A percentile compares a stretch with the other conserved stretches of the same genome.
phyloP scores from a whole-genome alignment of 345 rosid genomes.

The Lumnitzera racemosa region DNA sequence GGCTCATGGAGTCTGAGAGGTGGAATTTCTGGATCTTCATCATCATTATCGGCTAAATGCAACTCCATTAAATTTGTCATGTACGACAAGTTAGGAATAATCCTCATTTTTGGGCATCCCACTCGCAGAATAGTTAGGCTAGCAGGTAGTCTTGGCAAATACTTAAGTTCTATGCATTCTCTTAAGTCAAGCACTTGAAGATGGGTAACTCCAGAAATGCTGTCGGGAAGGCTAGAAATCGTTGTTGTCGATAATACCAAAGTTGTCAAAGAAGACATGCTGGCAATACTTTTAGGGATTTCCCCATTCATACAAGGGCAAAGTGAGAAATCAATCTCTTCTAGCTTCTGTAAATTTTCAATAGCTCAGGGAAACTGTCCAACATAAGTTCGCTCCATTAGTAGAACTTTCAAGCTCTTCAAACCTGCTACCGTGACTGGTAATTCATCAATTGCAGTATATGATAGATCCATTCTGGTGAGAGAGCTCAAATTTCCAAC shows the following conservation, averaged over 20 bases:
- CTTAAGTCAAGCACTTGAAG: slow-evolving; percentile 2
- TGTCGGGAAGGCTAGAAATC: neutral
- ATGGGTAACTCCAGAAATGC: neutral
- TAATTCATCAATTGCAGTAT: neutral
- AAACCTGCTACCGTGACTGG: neutral
- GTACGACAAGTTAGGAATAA: neutral
- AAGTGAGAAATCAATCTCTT: neutral
- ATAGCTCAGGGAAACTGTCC: neutral
- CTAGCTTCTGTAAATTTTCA: neutral
- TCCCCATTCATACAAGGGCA: neutral
- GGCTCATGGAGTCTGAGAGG: neutral
- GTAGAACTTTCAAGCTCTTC: neutral
- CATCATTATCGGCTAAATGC: neutral
- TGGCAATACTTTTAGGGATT: neutral
- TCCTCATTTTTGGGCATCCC: neutral
- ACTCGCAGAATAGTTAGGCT: neutral
- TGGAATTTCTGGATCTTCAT: neutral
- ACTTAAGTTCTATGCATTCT: neutral
- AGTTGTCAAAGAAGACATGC: neutral
- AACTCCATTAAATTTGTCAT: neutral
- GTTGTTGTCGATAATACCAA: neutral
- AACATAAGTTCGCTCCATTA: neutral
- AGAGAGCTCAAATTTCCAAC: neutral
- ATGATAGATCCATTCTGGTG: neutral
- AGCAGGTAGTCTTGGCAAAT: slow-evolving; percentile 2